Evolutionary conservation across 2,329 filamentous ascomycete genomes (phyloP), one percentile per base, ranked within the genome.

Genomic region (Phialemoniopsis sp.): DNA sequence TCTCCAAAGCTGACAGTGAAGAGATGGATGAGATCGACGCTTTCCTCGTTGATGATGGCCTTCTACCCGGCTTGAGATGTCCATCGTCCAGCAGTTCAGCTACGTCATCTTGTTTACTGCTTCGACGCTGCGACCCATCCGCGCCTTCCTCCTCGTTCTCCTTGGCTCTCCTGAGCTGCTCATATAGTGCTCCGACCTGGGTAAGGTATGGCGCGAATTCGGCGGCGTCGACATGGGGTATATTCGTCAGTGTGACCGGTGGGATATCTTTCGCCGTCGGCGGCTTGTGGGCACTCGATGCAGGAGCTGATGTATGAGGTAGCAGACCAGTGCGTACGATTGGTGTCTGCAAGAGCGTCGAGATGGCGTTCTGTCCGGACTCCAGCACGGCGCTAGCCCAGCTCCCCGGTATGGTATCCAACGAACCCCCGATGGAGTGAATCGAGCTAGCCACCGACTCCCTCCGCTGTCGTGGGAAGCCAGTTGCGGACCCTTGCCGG

Each of bases 341-440:
- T 4, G 91, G 88, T 19, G 89, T 85, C 56, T 95, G 87, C 4
- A 97, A 76, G n/a, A 97, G 75, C 2, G 89, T 95, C 8, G 90
- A 95, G 52, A 97, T 97, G 45, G 93, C 89, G 76, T 95, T 96
- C 52, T 90, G 87, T 10, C 84, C 81, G n/a, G 81, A 79, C 62
- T 95, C 89, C 29, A 72, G 62, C 13, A 79, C 62, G 13, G 82
- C 73, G 44, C 73, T 64, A 43, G 70, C 66, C 68, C 76, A 70
- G 60, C 60, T 72, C 51, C 55, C 69, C 3, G 76, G 67, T n/a
- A 79, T 76, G 8, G 78, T 81, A 56, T 95, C 89, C 44, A 95
- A 68, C 29, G 80, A 76, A n/a, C 89, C 89, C 45, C 89, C 89
- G 57, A 95, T 81, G 26, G 90, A 96, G 57, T 84, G 81, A 51